A percentile compares a stretch with the other conserved stretches of the same genome.
These are phyloP conservation scores for Pseudofabraea citricarpa DNA, from an alignment of 2,329 filamentous ascomycete genomes.

Conservation along the genomic window DNA sequence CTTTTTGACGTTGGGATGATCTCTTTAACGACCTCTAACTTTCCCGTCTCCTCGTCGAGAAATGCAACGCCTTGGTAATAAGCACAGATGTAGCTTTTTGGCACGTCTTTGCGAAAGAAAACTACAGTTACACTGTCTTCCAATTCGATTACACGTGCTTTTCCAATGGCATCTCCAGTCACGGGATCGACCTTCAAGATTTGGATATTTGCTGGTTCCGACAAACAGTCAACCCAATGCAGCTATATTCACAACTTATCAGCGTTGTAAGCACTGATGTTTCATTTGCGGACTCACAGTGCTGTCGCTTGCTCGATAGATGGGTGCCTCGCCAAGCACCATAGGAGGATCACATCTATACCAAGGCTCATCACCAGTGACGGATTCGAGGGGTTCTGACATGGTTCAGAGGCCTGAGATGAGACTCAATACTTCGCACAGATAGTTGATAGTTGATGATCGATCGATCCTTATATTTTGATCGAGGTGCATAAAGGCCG, in stretches of 20 bases:
- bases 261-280: too few species aligned
- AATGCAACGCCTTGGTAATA: slow-evolving; percentile 34
- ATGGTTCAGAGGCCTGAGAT: too few species aligned
- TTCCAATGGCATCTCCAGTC: slow-evolving; percentile 22
- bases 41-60: slow-evolving; percentile 31
- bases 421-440: too few species aligned
- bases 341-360: background rate
- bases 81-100: slow-evolving; percentile 33
- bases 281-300: slow-evolving; percentile 7
- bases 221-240: slow-evolving; percentile 16
- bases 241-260: too few species aligned
- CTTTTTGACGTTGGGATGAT: slow-evolving; percentile 28
- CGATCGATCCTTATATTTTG: too few species aligned
- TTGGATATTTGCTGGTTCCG: slow-evolving; percentile 25
- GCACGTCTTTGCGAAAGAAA: slow-evolving; percentile 28
- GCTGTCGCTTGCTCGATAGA: slow-evolving; percentile 13
- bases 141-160: slow-evolving; percentile 24
- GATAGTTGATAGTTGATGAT: too few species aligned
- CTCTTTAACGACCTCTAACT: slow-evolving; percentile 30
- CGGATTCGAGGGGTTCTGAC: background rate
- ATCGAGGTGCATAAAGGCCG: too few species aligned
- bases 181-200: slow-evolving; percentile 29
- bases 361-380: background rate
- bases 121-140: slow-evolving; percentile 31
- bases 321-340: slow-evolving; percentile 14